phyloP scores from a whole-genome alignment of 2,329 filamentous ascomycete species.

The Westerdykella sp. region DNA sequence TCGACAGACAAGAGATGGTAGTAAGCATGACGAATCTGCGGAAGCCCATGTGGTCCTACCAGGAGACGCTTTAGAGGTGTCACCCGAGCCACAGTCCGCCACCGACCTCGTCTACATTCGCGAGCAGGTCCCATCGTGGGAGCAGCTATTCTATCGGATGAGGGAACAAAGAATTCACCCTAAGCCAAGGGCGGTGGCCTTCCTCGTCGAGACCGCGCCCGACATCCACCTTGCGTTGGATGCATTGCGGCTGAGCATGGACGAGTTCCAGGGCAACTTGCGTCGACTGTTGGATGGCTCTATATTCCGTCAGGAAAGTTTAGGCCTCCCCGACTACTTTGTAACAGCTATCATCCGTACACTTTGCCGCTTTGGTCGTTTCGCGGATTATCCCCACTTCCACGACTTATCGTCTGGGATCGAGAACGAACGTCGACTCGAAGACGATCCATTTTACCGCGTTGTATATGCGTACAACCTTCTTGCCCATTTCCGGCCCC shows the following conservation, averaged over 20 bases:
- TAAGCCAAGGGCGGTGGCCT: constrained; percentile 46
- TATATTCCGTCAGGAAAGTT: constrained; percentile 5
- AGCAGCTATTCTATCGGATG: constrained; percentile 57
- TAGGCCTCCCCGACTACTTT: constrained; percentile 19
- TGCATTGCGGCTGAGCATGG: constrained; percentile 14
- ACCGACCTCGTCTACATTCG: constrained; percentile 60
- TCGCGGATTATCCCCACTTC: constrained; percentile 3
- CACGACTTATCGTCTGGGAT: constrained; percentile 2
- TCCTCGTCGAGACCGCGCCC: constrained; percentile 46
- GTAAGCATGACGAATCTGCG: constrained; percentile 22
- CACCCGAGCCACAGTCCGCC: constrained; percentile 52
- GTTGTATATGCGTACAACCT: constrained; percentile 27
- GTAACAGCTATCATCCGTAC: constrained; percentile 25
- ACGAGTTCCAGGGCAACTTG: constrained; percentile 17
- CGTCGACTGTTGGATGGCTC: constrained; percentile 17
- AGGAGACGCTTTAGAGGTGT: constrained; percentile 54
- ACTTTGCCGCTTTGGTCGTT: constrained; percentile 27
- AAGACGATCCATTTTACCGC: constrained; percentile 18
- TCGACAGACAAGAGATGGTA: constrained; percentile 2
- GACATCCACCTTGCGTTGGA: constrained; percentile 16
- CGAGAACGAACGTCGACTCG: constrained; percentile 15
- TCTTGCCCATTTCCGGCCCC: constrained; percentile 17
- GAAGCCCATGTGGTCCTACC: constrained; percentile 41
- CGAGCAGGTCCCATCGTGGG: constrained; percentile 54
- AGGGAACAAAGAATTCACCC: constrained; percentile 45